phyloP scores from a whole-genome alignment of 2,329 filamentous ascomycete genomes.

The Allantophomopsis cytisporea region DNA sequence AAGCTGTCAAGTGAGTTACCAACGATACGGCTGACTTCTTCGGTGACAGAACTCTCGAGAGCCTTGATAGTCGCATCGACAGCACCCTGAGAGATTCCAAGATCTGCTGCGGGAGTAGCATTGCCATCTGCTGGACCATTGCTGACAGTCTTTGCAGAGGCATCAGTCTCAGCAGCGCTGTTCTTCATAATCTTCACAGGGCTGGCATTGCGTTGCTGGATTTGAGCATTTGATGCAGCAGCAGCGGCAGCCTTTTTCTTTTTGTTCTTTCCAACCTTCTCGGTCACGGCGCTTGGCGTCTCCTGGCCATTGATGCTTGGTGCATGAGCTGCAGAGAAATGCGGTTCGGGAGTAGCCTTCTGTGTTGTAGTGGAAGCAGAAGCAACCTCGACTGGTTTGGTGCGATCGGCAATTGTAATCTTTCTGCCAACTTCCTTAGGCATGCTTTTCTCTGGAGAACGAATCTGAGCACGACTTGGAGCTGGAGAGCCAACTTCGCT shows the following conservation, averaged over 20 bases:
- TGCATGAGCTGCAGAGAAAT: constrained; percentile 13
- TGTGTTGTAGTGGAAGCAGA: background rate
- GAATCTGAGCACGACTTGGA: constrained; percentile 12
- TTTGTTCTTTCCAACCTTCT: constrained; percentile 54
- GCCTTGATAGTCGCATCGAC: constrained; percentile 31
- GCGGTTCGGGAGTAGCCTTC: constrained; percentile 15
- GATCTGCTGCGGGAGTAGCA: constrained; percentile 3
- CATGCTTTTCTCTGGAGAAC: constrained; percentile 12
- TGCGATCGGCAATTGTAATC: constrained; percentile 1
- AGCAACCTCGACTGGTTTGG: constrained; percentile 5
- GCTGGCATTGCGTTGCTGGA: background rate
- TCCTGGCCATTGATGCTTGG: constrained; percentile 12
- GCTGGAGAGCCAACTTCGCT: constrained; percentile 5
- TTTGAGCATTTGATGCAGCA: constrained; percentile 3
- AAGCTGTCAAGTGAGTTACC: constrained; percentile 46
- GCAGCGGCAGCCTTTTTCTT: constrained; percentile 50
- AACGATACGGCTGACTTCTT: constrained; percentile 33
- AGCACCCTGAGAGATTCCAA: constrained; percentile 11
- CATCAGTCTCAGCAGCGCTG: constrained; percentile 2
- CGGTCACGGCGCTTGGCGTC: constrained; percentile 18
- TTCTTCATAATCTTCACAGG: background rate
- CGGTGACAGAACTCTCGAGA: constrained; percentile 31
- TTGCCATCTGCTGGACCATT: background rate
- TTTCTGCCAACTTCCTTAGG: constrained; percentile 15
- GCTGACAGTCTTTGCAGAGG: background rate